Evolutionary conservation across 2,329 filamentous ascomycete genomes (phyloP).

Genomic region (Aspergillus texensis): DNA sequence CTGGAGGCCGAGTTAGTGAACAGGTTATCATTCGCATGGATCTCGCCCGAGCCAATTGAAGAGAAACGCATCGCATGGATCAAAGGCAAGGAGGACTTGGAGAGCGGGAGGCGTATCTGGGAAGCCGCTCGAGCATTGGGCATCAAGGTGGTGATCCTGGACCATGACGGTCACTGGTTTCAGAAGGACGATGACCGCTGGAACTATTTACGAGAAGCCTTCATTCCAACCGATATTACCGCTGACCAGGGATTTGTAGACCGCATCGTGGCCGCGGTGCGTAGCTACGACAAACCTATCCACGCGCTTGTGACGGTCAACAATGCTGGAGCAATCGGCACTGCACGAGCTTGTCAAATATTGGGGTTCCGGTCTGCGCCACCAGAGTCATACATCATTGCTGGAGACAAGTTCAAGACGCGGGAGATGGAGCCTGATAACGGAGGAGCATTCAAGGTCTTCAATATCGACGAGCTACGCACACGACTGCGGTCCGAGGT

Average conservation of each 20-base stretch:
- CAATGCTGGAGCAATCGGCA: not conserved
- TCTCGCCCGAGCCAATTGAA: not conserved
- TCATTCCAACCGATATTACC: constrained; percentile 2
- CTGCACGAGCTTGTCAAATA: constrained; percentile 5
- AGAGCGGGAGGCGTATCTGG: constrained; percentile 4
- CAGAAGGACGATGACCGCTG: not conserved
- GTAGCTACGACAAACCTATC: constrained; percentile 6
- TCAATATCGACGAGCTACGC: not conserved
- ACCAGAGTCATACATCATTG: constrained; percentile 1
- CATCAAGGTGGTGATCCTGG: constrained; percentile 2
- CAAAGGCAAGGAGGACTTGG: constrained; percentile 2
- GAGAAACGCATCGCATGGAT: constrained; percentile 8
- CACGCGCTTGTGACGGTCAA: constrained; percentile 5
- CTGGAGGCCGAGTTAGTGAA: constrained; percentile 5
- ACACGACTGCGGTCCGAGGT: not conserved
- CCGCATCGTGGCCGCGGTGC: constrained; percentile 4
- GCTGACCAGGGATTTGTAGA: not conserved
- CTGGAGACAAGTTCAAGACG: constrained; percentile 7
- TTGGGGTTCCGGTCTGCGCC: constrained; percentile 1
- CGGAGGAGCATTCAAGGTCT: constrained; percentile 2
- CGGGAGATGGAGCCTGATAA: constrained; percentile 1
- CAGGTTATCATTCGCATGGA: constrained; percentile 5
- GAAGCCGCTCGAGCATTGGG: constrained; percentile 1
- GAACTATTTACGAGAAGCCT: not conserved
- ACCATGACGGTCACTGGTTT: constrained; percentile 1